These are phyloP conservation scores for Lablab purpureus DNA, from an alignment of 306 rosid species.

Conservation along the genomic window DNA sequence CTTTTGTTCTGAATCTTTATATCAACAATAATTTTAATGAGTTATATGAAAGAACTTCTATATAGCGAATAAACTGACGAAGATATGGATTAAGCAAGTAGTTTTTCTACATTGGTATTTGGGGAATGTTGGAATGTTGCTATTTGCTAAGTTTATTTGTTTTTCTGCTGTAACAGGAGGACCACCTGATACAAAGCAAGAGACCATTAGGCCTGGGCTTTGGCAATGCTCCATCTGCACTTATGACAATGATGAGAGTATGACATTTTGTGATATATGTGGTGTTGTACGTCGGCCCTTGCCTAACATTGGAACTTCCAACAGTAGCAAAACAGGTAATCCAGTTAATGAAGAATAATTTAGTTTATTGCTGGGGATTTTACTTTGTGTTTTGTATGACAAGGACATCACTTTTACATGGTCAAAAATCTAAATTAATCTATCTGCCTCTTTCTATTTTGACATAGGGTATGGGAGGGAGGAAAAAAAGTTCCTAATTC, in stretches of 20 bases:
- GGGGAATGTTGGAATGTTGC: slow-evolving; percentile 18
- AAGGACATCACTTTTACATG: slow-evolving; percentile 37
- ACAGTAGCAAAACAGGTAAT: slow-evolving; percentile 69
- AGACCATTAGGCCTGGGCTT: slow-evolving; percentile 50
- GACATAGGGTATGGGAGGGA: not conserved
- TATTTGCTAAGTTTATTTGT: not conserved
- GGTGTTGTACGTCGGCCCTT: slow-evolving; percentile 79
- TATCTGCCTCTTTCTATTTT: not conserved
- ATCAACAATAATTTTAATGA: not conserved
- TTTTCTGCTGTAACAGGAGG: slow-evolving; percentile 53
- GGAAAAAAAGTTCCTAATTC: not conserved
- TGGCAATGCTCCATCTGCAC: slow-evolving; percentile 92
- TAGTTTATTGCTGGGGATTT: slow-evolving; percentile 11
- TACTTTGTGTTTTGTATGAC: slow-evolving; percentile 35
- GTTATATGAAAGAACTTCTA: not conserved
- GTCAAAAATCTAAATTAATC: slow-evolving; percentile 8
- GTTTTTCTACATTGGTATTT: slow-evolving; percentile 8
- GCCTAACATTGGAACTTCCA: slow-evolving; percentile 42
- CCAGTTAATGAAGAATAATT: slow-evolving; percentile 33
- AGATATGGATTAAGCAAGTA: not conserved
- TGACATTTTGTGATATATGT: slow-evolving; percentile 84
- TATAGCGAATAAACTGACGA: not conserved
- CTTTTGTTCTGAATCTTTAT: not conserved
- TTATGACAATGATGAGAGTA: slow-evolving; percentile 81
- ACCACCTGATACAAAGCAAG: slow-evolving; percentile 57